phyloP scores from a whole-genome alignment of 2,329 filamentous ascomycete species.

The Alternaria dauci region DNA sequence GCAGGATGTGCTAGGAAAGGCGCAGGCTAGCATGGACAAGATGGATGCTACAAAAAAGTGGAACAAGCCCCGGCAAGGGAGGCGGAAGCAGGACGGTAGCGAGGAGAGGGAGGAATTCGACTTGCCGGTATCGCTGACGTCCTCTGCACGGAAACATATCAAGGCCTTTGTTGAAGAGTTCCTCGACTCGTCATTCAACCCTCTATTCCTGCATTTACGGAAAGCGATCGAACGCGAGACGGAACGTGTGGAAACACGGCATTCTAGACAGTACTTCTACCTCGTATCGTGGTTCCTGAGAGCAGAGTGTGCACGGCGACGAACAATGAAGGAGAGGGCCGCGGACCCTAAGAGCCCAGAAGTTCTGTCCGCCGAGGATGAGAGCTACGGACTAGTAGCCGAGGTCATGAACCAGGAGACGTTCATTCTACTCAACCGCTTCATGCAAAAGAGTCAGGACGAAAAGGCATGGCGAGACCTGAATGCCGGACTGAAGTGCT shows the following conservation, averaged over 20 bases:
- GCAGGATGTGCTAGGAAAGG: constrained; percentile 81
- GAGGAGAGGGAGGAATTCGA: constrained; percentile 71
- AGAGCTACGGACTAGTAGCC: constrained; percentile 86
- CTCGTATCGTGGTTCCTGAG: constrained; percentile 91
- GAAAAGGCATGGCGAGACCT: constrained; percentile 88
- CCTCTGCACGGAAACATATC: constrained; percentile 77
- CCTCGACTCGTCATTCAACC: constrained; percentile 94
- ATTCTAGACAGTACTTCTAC: constrained; percentile 89
- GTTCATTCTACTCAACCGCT: constrained; percentile 85
- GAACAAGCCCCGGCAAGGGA: constrained; percentile 74
- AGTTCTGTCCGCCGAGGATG: constrained; percentile 61
- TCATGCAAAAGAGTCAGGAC: constrained; percentile 80
- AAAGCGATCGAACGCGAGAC: constrained; percentile 91
- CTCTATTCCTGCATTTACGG: constrained; percentile 80
- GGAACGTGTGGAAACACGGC: constrained; percentile 78
- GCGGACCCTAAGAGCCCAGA: constrained; percentile 55
- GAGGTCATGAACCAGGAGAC: constrained; percentile 93
- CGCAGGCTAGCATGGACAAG: constrained; percentile 77
- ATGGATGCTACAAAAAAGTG: constrained; percentile 93
- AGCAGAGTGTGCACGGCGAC: constrained; percentile 78
- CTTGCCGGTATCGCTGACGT: constrained; percentile 72
- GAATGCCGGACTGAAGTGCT: constrained; percentile 88
- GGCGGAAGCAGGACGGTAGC: constrained; percentile 52
- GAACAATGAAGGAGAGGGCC: constrained; percentile 61
- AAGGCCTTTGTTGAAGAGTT: constrained; percentile 90